Evolutionary conservation across 2,329 filamentous ascomycete genomes (phyloP), one percentile per base, ranked within the genome.

Genomic region (Blumeria graminis): DNA sequence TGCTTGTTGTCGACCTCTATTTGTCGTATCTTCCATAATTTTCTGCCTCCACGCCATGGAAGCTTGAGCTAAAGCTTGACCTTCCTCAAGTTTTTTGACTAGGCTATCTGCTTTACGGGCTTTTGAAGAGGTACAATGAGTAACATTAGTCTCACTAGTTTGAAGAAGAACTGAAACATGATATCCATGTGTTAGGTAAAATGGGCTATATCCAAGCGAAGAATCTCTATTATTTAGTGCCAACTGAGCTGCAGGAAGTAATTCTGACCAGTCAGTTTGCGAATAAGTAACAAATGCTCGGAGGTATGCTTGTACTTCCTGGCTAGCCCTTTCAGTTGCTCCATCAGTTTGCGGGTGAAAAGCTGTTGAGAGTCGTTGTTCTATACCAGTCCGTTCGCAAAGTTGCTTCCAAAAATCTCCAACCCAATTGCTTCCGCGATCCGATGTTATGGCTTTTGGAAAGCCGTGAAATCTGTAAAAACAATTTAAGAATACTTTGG

Each of bases 21-120:
- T 51, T 32, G 48, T 34, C 1, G 48, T 13, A 14, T 51, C 28
- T 14, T 51, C 48, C 18, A 51, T 51, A 13, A 51, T 3, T 13
- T 51, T 1, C 34, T 34, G 18, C 34, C 28, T 8, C 48, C 48
- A 51, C 10, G 11, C 7, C 22, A 51, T 51, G 32, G 48, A 32
- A 33, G 6, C 48, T 33, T 51, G 48, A 1, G 48, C 48, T 5
- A 51, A 32, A 6, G 18, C 28, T 16, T 51, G 48, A 3, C 28
- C 32, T n/a, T 92, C 48, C 11, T 51, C 11, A 9, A 51, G 48
- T 33, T 51, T 51, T 34, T 51, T 11, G 1, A 51, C 48, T 6
- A 51, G 34, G n/a, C 32, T 13, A 34, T 51, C 48, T 33, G 3
- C 48, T 16, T 51, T 3, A 33, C 13, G 6, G 10, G 43, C 13